Evolutionary conservation across 2,329 filamentous ascomycete species (phyloP), one percentile per base, ranked within the genome.

Genomic region (Aureobasidium sp.): DNA sequence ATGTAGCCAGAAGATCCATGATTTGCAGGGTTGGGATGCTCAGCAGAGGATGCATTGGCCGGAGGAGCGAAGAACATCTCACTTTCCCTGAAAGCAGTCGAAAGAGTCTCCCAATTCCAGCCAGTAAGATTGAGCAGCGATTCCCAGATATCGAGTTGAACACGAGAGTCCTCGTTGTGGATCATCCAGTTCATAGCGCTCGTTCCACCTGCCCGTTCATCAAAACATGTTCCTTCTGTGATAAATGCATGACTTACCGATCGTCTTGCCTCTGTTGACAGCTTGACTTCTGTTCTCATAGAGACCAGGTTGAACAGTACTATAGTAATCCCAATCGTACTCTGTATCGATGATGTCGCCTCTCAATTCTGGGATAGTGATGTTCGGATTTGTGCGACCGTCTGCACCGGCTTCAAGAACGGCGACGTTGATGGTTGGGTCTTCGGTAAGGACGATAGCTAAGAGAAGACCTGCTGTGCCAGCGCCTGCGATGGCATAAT

Each of bases 311-410:
- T 67, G 67, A 36, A 66, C 65, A 49, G 66, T 64, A 16, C 66
- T 66, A 62, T 65, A 66, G 57, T 65, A 66, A 27, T 50, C 53
- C 67, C 67, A 67, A 48, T 68, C 67, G 50, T 68, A 68, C 16
- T 68, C 65, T n/a, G 66, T 64, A 53, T 67, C 66, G 47, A 66
- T 67, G n/a, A 62, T 62, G 1, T 48, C 55, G 14, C 62, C 62
- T 39, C 62, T 53, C 34, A 50, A 50, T 34, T 62, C 44, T 3
- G 62, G 62, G n/a, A 53, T 59, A 16, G 51, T 64, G 32, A 64
- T 59, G 34, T 59, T 62, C 7, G 62, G 36, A 7, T 59, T 48
- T 0, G 41, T 45, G 30, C 54, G 41, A 48, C 54, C 54, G 37
- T 59, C 54, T 1, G 63, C 59, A 14, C 68, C 68, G 2, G 66